These are phyloP conservation scores for Sarcocystis neurona DNA, from an alignment of 169 alveolate genomes.

Conservation along the genomic window DNA sequence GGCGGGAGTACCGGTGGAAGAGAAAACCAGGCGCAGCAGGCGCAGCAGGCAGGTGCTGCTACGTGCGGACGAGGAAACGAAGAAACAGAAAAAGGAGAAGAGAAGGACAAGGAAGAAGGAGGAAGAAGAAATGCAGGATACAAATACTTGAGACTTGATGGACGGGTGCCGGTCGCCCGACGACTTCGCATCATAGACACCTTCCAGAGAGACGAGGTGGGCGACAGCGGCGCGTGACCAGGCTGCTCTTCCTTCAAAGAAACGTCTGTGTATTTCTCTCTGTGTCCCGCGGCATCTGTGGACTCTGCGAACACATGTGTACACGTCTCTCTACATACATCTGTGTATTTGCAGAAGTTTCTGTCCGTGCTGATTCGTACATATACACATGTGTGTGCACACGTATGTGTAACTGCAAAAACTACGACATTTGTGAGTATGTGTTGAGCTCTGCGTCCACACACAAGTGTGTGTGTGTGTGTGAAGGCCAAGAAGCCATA, in stretches of 20 bases:
- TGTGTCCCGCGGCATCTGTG: neutral
- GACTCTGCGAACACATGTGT: neutral
- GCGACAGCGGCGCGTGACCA: neutral
- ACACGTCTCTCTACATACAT: neutral
- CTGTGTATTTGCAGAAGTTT: neutral
- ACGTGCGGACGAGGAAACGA: neutral
- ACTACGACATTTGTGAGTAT: neutral
- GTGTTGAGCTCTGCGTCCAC: neutral
- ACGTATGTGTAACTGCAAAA: neutral
- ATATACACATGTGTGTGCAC: neutral
- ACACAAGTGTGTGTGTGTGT: neutral
- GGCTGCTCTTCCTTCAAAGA: neutral
- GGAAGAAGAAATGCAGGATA: slow-evolving; percentile 15
- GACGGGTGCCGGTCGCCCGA: slow-evolving; percentile 61
- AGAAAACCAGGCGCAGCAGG: too few species aligned
- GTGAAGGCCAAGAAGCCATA: neutral
- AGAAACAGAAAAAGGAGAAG: neutral
- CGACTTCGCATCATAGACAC: slow-evolving; percentile 59
- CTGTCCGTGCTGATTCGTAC: neutral
- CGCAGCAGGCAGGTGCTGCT: too few species aligned
- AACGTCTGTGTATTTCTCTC: neutral
- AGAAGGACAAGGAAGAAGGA: neutral
- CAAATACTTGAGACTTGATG: slow-evolving; percentile 66
- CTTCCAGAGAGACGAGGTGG: slow-evolving; percentile 49
- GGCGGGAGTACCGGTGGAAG: too few species aligned